A percentile compares a stretch with the other conserved stretches of the same genome.
phyloP scores from a whole-genome alignment of 306 rosid genomes.

The Begonia peltatifolia region DNA sequence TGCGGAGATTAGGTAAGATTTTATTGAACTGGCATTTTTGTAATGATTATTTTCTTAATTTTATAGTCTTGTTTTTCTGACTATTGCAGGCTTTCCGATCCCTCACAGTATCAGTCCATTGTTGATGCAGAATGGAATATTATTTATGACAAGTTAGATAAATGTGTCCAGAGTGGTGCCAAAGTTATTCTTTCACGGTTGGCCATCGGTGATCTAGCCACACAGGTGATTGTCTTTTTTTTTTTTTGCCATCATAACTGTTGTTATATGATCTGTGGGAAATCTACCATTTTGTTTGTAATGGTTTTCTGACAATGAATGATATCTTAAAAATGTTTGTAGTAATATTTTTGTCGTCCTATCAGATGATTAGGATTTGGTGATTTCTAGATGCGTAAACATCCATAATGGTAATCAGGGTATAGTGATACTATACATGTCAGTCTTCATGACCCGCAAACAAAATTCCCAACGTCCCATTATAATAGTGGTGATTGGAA shows the following conservation, averaged over 20 bases:
- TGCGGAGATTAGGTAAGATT: conserved; percentile 84
- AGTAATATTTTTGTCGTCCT: too few species aligned
- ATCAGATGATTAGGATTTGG: too few species aligned
- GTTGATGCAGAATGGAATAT: conserved; percentile 99
- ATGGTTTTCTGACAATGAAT: too few species aligned
- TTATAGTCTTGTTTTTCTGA: conserved; percentile 1
- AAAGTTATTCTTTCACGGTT: conserved; percentile 92
- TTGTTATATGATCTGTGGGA: too few species aligned
- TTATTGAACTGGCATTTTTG: conserved; percentile 1
- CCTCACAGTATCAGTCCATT: conserved; percentile 90
- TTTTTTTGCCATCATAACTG: not conserved
- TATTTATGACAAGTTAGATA: conserved; percentile 89
- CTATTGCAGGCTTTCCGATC: conserved; percentile 74
- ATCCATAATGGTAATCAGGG: too few species aligned
- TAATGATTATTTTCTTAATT: conserved; percentile 6
- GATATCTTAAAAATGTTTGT: too few species aligned
- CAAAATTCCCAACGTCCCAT: too few species aligned
- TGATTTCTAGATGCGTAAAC: too few species aligned
- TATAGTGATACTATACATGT: too few species aligned
- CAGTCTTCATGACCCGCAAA: too few species aligned
- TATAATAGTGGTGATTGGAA: too few species aligned
- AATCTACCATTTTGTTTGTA: too few species aligned
- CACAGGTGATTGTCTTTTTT: conserved; percentile 47
- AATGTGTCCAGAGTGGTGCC: conserved; percentile 90
- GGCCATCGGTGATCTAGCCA: conserved; percentile 95